Evolutionary conservation across 225 moss, liverwort and hornwort genomes (phyloP).

Genomic region (Sphagnum contortum): DNA sequence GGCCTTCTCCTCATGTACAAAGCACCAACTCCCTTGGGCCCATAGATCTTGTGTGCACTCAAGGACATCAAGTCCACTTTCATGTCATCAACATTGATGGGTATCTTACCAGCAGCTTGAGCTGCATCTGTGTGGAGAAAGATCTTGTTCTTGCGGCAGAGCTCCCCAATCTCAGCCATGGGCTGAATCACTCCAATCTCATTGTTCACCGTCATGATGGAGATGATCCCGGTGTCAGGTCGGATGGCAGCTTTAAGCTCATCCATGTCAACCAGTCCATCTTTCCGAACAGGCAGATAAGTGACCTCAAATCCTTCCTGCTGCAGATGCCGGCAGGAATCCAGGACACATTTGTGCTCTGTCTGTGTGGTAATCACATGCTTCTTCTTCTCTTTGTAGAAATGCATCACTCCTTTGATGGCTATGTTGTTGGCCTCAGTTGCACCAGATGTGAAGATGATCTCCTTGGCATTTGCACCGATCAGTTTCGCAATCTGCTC

Average conservation of each 20-base stretch:
- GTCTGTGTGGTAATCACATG: conserved; percentile 96
- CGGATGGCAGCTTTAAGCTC: conserved; percentile 76
- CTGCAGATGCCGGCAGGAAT: conserved; percentile 87
- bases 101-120: conserved; percentile 81
- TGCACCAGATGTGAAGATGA: conserved; percentile 94
- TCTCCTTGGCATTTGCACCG: conserved; percentile 81
- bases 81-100: conserved; percentile 75
- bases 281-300: conserved; percentile 84
- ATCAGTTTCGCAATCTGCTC: conserved; percentile 68
- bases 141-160: conserved; percentile 79
- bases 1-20: conserved; percentile 83
- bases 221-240: conserved; percentile 77
- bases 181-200: conserved; percentile 97
- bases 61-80: conserved; percentile 96
- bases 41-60: conserved; percentile 88
- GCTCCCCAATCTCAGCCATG: conserved; percentile 67
- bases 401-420: conserved; percentile 83
- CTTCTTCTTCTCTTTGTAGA: conserved; percentile 93
- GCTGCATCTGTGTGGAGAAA: conserved; percentile 91
- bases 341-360: conserved; percentile 96
- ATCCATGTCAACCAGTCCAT: conserved; percentile 73
- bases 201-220: conserved; percentile 84
- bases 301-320: conserved; percentile 95
- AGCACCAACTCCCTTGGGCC: conserved; percentile 88
- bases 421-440: conserved; percentile 93